Evolutionary conservation across 139 green algal species (phyloP).

Genomic region (Desmodesmus armatus): DNA sequence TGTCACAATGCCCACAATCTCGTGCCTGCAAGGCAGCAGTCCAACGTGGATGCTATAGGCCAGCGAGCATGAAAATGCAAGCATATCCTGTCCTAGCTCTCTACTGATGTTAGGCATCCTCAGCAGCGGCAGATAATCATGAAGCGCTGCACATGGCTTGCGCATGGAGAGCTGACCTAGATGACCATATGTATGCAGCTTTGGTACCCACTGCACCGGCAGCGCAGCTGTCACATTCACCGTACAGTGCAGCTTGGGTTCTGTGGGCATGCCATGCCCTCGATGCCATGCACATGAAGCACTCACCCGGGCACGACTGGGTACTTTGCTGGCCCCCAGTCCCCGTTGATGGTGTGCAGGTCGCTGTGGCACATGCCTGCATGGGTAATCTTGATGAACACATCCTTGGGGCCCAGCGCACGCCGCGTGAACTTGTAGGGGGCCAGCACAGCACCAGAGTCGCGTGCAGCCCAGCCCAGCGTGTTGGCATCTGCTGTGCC

Average conservation of each 20-base stretch:
- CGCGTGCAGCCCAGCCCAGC: slow-evolving; percentile 71
- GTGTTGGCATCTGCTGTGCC: slow-evolving; percentile 60
- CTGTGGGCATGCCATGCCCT: background rate
- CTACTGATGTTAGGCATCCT: too few relatives aligned
- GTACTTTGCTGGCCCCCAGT: slow-evolving; percentile 71
- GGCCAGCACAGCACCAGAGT: slow-evolving; percentile 59
- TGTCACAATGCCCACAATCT: slow-evolving; percentile 89
- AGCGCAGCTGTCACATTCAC: too few relatives aligned
- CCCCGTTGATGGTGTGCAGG: slow-evolving; percentile 77
- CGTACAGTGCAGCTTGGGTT: too few relatives aligned
- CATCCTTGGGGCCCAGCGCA: slow-evolving; percentile 55
- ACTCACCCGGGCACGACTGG: slow-evolving; percentile 79
- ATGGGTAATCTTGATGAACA: slow-evolving; percentile 73
- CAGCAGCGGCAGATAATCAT: too few relatives aligned
- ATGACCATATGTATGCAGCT: slow-evolving; percentile 65
- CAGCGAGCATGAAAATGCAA: too few relatives aligned
- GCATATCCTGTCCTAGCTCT: too few relatives aligned
- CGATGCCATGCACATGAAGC: too few relatives aligned
- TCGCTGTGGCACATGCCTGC: slow-evolving; percentile 88
- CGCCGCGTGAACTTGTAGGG: slow-evolving; percentile 70
- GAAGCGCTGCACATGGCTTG: too few relatives aligned
- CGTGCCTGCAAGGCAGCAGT: slow-evolving; percentile 64
- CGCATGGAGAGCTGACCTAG: slow-evolving; percentile 67
- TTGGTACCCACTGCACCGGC: too few relatives aligned
- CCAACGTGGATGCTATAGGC: too few relatives aligned